These are phyloP conservation scores for Carallia pectinifolia DNA, from an alignment of 345 rosid genomes.

Conservation along the genomic window DNA sequence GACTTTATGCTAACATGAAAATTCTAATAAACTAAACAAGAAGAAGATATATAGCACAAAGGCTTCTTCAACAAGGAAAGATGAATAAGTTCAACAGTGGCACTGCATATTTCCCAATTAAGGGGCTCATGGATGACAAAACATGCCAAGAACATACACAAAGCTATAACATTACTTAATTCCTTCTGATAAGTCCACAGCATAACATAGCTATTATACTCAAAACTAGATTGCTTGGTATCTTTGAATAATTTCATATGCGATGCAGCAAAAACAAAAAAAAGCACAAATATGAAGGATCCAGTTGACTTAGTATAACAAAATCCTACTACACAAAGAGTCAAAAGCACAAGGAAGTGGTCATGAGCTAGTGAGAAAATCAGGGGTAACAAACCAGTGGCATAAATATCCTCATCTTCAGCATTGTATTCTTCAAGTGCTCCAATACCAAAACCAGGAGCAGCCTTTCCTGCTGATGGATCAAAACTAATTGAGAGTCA, in stretches of 20 bases:
- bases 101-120: not conserved
- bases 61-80: not conserved
- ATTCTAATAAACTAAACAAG: not conserved
- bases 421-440: slow-evolving; percentile 95
- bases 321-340: not conserved
- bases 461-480: slow-evolving; percentile 82
- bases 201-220: not conserved
- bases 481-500: slow-evolving; percentile 35
- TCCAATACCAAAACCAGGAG: slow-evolving; percentile 98
- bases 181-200: not conserved
- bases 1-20: too few relatives aligned
- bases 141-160: not conserved
- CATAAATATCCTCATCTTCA: slow-evolving; percentile 96
- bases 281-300: too few relatives aligned
- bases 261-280: not conserved
- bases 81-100: not conserved
- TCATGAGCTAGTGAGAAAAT: not conserved
- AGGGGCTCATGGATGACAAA: not conserved
- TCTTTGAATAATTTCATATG: not conserved
- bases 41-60: not conserved
- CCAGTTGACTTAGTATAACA: too few relatives aligned
- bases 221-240: not conserved
- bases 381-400: slow-evolving; percentile 46
- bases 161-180: not conserved
- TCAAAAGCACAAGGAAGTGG: not conserved